phyloP scores from a whole-genome alignment of 2,329 filamentous ascomycete species.

The Paecilomyces fulvus region DNA sequence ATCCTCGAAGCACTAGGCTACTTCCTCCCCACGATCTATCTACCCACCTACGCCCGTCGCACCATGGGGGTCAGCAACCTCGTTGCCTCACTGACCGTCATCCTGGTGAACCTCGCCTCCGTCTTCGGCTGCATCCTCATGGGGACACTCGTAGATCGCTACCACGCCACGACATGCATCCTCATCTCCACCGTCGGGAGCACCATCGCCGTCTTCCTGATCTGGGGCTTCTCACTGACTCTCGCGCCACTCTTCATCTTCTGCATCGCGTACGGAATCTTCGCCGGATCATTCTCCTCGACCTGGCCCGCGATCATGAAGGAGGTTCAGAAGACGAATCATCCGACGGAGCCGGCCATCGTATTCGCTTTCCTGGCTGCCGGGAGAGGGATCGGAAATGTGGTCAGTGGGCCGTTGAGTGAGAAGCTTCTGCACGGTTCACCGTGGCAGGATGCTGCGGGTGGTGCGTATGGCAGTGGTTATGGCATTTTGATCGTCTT shows the following conservation, averaged over 20 bases:
- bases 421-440: slow-evolving; percentile 29
- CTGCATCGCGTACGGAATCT: slow-evolving; percentile 37
- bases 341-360: slow-evolving; percentile 37
- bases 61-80: slow-evolving; percentile 13
- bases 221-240: slow-evolving; percentile 41
- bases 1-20: slow-evolving; percentile 25
- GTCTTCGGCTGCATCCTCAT: slow-evolving; percentile 32
- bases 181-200: slow-evolving; percentile 35
- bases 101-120: slow-evolving; percentile 21
- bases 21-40: slow-evolving; percentile 27
- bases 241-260: slow-evolving; percentile 36
- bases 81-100: slow-evolving; percentile 15
- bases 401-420: slow-evolving; percentile 44
- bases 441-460: slow-evolving; percentile 11
- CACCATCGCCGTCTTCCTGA: slow-evolving; percentile 32
- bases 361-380: slow-evolving; percentile 41
- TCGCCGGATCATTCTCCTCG: slow-evolving; percentile 35
- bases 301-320: slow-evolving; percentile 40
- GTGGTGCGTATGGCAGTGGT: slow-evolving; percentile 17
- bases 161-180: slow-evolving; percentile 33
- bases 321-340: slow-evolving; percentile 30
- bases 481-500: slow-evolving; percentile 21
- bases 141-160: slow-evolving; percentile 34
- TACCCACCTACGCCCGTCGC: slow-evolving; percentile 19
- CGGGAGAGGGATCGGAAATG: slow-evolving; percentile 44